These are phyloP conservation scores for Verticillium longisporum DNA, from an alignment of 2,329 filamentous ascomycete genomes.

Conservation along the genomic window DNA sequence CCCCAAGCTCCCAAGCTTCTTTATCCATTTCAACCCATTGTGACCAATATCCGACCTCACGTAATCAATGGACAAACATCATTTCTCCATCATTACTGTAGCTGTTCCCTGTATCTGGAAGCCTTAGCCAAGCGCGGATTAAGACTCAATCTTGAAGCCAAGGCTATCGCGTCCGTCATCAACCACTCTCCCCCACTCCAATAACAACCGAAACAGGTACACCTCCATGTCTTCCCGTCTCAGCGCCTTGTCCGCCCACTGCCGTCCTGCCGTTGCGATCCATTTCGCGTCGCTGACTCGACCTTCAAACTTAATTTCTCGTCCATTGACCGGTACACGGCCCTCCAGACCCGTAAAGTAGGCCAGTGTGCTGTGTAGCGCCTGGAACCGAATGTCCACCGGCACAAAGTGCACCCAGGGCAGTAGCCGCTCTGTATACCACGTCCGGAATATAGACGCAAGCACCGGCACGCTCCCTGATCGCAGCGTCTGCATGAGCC, in stretches of 20 bases:
- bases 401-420: slow-evolving; percentile 81
- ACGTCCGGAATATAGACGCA: slow-evolving; percentile 67
- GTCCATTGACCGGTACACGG: slow-evolving; percentile 33
- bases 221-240: slow-evolving; percentile 71
- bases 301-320: slow-evolving; percentile 37
- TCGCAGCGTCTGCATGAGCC: slow-evolving; percentile 56
- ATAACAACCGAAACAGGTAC: slow-evolving; percentile 68
- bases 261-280: slow-evolving; percentile 59
- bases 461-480: slow-evolving; percentile 65
- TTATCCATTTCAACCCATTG: background rate
- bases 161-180: slow-evolving; percentile 51
- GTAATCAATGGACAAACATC: background rate
- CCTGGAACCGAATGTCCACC: slow-evolving; percentile 66
- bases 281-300: slow-evolving; percentile 49
- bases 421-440: slow-evolving; percentile 68
- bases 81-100: background rate
- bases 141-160: slow-evolving; percentile 21
- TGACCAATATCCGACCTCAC: background rate
- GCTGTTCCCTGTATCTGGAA: background rate
- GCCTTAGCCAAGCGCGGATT: background rate
- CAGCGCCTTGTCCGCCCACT: slow-evolving; percentile 58
- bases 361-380: slow-evolving; percentile 64
- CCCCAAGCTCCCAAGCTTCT: background rate
- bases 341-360: slow-evolving; percentile 61
- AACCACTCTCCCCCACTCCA: slow-evolving; percentile 70